phyloP scores from a whole-genome alignment of 805 yeast genomes.

The Komagataella phaffii region DNA sequence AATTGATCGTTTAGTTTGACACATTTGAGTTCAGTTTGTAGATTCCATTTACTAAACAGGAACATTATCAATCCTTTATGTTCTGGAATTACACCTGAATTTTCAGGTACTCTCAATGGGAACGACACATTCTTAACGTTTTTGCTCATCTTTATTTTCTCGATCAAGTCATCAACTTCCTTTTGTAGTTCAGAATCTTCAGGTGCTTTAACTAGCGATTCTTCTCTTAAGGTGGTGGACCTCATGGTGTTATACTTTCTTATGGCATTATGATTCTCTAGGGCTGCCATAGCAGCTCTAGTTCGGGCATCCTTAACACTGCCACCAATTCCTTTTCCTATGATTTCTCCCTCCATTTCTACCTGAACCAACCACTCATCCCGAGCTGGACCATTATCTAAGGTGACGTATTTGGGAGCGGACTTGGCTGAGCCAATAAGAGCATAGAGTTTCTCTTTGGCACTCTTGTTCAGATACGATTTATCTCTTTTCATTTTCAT shows the following conservation, averaged over 20 bases:
- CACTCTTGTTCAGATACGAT: constrained; percentile 39
- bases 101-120: neutral
- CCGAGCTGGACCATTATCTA: constrained; percentile 24
- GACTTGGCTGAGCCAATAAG: constrained; percentile 63
- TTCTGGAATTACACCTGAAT: neutral
- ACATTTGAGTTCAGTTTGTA: neutral
- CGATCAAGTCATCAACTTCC: neutral
- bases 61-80: neutral
- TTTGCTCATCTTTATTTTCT: neutral
- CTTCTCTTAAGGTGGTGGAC: neutral
- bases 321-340: constrained; percentile 65
- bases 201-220: neutral
- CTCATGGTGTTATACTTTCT: constrained; percentile 40
- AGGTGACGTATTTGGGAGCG: constrained; percentile 44
- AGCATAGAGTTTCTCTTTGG: constrained; percentile 69
- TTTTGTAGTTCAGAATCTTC: neutral
- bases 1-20: neutral
- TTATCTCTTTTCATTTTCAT: constrained; percentile 16
- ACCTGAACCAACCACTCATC: constrained; percentile 45
- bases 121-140: neutral
- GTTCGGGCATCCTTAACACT: constrained; percentile 68
- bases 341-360: constrained; percentile 43
- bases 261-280: constrained; percentile 40
- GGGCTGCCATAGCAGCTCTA: constrained; percentile 75
- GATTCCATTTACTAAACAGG: neutral